Conservation (phyloP, 768 basidiomycete genomes). For the Agrocybe pediades region DNA sequence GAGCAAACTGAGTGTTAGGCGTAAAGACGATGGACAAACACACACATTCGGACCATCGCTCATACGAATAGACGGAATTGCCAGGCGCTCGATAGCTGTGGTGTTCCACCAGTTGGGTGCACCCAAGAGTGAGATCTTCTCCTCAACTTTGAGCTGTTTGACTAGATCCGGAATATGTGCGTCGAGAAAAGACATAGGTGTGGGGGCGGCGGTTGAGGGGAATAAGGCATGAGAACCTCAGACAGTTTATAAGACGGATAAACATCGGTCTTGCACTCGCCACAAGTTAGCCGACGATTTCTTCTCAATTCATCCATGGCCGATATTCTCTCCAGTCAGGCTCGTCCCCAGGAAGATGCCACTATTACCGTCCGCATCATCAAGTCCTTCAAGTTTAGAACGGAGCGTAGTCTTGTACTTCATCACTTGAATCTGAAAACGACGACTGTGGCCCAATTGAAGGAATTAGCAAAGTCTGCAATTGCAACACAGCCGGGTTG, state of each 20-base stretch:
- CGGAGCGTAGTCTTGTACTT: slow-evolving; percentile 85
- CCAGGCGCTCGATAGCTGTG: slow-evolving; percentile 51
- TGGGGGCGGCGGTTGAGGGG: slow-evolving; percentile 23
- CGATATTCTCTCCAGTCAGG: slow-evolving; percentile 60
- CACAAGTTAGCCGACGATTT: not conserved
- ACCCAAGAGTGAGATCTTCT: slow-evolving; percentile 64
- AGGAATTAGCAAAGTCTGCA: slow-evolving; percentile 69
- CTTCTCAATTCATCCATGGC: slow-evolving; percentile 10
- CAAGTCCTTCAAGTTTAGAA: slow-evolving; percentile 93
- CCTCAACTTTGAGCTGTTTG: slow-evolving; percentile 54
- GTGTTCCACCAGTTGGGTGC: slow-evolving; percentile 79
- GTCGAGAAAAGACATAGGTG: slow-evolving; percentile 49
- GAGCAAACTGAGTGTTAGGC: slow-evolving; percentile 1
- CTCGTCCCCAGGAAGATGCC: slow-evolving; percentile 70
- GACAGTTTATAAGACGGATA: slow-evolving; percentile 11
- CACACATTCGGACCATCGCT: slow-evolving; percentile 68
- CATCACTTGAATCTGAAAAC: slow-evolving; percentile 77
- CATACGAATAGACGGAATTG: slow-evolving; percentile 70
- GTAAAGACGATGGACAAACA: not conserved
- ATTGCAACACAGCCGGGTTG: slow-evolving; percentile 76
- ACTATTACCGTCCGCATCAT: slow-evolving; percentile 91
- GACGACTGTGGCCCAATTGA: slow-evolving; percentile 79
- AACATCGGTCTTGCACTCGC: slow-evolving; percentile 14
- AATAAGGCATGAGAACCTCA: slow-evolving; percentile 10
- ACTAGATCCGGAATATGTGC: slow-evolving; percentile 56